These are phyloP conservation scores for Vanrija pseudolonga DNA, from an alignment of 1,284 basidiomycete species.

Conservation along the genomic window DNA sequence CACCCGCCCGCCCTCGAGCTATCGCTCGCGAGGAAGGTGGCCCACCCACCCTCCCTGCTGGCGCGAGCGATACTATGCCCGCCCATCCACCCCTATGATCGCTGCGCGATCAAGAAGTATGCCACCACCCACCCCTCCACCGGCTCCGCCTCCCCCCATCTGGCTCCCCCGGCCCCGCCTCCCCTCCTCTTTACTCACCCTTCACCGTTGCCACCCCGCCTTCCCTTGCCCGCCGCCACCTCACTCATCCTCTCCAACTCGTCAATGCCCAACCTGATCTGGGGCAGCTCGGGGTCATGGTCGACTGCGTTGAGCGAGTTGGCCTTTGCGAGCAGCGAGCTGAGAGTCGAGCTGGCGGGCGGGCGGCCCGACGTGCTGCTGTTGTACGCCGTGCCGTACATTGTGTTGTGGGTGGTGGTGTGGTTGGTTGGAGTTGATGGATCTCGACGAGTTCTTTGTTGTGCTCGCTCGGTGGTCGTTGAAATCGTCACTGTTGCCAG, in stretches of 20 bases:
- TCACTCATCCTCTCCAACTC: conserved; percentile 47
- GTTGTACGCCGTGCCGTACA: conserved; percentile 10
- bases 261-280: conserved; percentile 43
- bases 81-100: background rate
- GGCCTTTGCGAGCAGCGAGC: conserved; percentile 38
- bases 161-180: background rate
- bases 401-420: conserved; percentile 1
- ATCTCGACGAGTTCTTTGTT: background rate
- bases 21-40: too few relatives aligned
- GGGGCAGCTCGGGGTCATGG: conserved; percentile 40
- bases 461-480: background rate
- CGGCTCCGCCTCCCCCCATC: background rate
- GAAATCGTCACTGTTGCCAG: conserved; percentile 2
- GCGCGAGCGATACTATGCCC: background rate
- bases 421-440: background rate
- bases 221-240: conserved; percentile 32
- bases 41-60: background rate
- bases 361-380: conserved; percentile 10
- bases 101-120: too few relatives aligned
- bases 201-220: conserved; percentile 32
- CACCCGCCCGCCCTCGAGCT: too few relatives aligned
- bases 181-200: conserved; percentile 28
- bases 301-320: conserved; percentile 37
- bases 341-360: conserved; percentile 26
- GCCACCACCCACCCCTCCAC: background rate